phyloP scores from a whole-genome alignment of 2,329 filamentous ascomycete species.

The Sodiomyces alkalinus region DNA sequence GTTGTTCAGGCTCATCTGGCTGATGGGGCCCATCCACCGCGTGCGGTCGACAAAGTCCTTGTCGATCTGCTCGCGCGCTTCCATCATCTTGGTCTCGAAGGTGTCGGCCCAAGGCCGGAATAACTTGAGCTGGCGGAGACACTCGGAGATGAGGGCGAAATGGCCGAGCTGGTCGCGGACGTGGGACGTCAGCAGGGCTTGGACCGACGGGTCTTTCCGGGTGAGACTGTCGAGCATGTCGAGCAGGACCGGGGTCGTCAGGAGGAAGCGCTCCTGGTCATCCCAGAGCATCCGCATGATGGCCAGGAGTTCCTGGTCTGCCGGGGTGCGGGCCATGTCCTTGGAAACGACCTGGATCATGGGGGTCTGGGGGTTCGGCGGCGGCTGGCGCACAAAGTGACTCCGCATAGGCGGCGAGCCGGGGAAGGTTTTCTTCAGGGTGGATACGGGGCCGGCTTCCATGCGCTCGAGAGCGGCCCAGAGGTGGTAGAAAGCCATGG shows the following conservation, averaged over 20 bases:
- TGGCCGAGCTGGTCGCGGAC: conserved; percentile 23
- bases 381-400: conserved; percentile 15
- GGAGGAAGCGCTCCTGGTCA: conserved; percentile 16
- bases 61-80: conserved; percentile 12
- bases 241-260: conserved; percentile 18
- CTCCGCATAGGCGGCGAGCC: conserved; percentile 25
- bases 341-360: conserved; percentile 10
- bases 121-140: conserved; percentile 25
- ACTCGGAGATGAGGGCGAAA: conserved; percentile 28
- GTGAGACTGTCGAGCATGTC: conserved; percentile 33
- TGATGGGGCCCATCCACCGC: conserved; percentile 7
- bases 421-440: conserved; percentile 6
- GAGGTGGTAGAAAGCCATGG: conserved; percentile 2
- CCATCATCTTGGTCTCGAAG: conserved; percentile 17
- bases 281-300: conserved; percentile 23
- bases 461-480: conserved; percentile 1
- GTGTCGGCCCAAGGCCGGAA: conserved; percentile 32
- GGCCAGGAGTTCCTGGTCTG: conserved; percentile 16
- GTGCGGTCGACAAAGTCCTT: conserved; percentile 11
- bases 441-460: conserved; percentile 1
- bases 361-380: conserved; percentile 7
- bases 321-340: conserved; percentile 6
- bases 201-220: conserved; percentile 17
- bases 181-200: conserved; percentile 20
- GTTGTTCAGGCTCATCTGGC: conserved; percentile 5